phyloP scores from a whole-genome alignment of 2,329 filamentous ascomycete genomes.

The Cercospora zeina region DNA sequence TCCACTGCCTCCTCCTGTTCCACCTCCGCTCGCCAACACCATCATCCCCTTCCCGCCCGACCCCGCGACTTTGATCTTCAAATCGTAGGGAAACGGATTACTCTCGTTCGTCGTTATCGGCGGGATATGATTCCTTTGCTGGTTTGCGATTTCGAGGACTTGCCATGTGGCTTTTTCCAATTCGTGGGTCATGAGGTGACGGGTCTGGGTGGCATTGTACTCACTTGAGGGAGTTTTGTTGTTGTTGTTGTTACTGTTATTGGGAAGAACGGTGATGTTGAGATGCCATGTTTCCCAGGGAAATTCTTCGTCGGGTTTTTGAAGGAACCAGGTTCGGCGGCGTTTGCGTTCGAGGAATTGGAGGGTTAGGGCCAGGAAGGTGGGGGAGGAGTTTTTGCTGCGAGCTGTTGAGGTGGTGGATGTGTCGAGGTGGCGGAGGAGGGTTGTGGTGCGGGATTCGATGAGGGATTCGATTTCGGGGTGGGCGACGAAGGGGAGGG shows the following conservation, averaged over 20 bases:
- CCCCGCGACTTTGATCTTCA: conserved; percentile 66
- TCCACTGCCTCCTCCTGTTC: background rate
- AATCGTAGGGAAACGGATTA: conserved; percentile 94
- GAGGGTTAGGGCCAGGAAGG: conserved; percentile 76
- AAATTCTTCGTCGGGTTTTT: conserved; percentile 83
- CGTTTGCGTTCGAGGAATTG: conserved; percentile 95
- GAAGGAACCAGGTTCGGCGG: conserved; percentile 74
- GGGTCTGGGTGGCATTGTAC: conserved; percentile 36
- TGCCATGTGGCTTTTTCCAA: conserved; percentile 85
- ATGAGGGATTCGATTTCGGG: conserved; percentile 91
- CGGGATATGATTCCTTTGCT: conserved; percentile 92
- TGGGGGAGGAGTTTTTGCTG: conserved; percentile 41
- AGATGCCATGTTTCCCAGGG: conserved; percentile 97
- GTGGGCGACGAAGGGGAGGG: conserved; percentile 84
- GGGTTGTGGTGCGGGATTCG: conserved; percentile 76
- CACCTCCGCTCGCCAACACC: background rate
- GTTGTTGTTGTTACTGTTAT: background rate
- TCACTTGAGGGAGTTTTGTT: background rate
- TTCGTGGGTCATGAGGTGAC: conserved; percentile 85
- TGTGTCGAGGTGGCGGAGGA: conserved; percentile 72
- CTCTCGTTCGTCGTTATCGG: conserved; percentile 89
- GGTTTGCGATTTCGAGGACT: conserved; percentile 82
- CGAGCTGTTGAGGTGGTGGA: conserved; percentile 35
- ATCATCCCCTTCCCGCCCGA: conserved; percentile 15
- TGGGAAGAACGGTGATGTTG: conserved; percentile 71